These are phyloP conservation scores for Coriolopsis trogii DNA, from an alignment of 1,284 basidiomycete species.

Conservation along the genomic window DNA sequence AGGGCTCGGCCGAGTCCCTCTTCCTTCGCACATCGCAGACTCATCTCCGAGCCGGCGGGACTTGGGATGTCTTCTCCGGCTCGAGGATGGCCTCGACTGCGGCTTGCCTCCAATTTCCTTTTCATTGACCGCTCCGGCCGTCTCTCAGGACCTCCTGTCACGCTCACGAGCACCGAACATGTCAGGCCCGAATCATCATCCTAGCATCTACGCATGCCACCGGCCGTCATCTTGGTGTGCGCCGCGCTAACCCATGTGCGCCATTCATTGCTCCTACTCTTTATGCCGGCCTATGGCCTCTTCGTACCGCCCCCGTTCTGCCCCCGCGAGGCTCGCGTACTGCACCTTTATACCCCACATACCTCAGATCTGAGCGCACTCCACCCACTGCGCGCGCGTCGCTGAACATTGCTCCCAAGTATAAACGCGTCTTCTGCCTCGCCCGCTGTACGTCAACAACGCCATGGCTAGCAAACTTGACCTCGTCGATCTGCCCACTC, in stretches of 20 bases:
- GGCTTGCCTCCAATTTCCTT: too few species aligned
- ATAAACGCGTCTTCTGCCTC: conserved; percentile 1
- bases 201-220: not conserved
- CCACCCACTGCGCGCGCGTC: not conserved
- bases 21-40: not conserved
- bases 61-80: conserved; percentile 8
- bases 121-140: not conserved
- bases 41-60: conserved; percentile 2
- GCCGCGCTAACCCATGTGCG: conserved; percentile 2
- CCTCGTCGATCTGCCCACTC: conserved; percentile 23
- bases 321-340: not conserved
- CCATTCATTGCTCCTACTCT: conserved; percentile 8
- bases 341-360: not conserved
- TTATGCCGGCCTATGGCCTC: conserved; percentile 8
- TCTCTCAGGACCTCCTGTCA: not conserved
- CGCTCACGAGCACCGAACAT: not conserved
- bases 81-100: conserved; percentile 13
- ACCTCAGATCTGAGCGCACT: not conserved
- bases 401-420: not conserved
- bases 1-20: not conserved
- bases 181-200: conserved; percentile 2
- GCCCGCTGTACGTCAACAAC: not conserved
- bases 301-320: not conserved
- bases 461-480: conserved; percentile 7
- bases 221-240: conserved; percentile 1